Evolutionary conservation across 2,329 filamentous ascomycete genomes (phyloP), one percentile per base, ranked within the genome.

Genomic region (Tolypocladium inflatum): DNA sequence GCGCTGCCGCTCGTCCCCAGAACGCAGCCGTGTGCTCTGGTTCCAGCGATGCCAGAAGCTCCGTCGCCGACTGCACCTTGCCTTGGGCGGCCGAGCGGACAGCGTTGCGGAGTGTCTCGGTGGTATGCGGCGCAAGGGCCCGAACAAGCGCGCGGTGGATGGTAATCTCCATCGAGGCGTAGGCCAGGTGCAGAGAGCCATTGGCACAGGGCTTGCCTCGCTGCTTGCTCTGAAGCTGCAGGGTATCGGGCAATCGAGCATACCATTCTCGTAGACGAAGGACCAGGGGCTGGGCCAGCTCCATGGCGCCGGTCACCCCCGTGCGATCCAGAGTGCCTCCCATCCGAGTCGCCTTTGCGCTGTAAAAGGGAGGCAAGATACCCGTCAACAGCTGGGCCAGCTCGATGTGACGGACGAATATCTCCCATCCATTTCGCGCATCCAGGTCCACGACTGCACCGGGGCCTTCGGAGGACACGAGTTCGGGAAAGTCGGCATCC

Each of bases 331-430:
- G 55, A 4, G 67, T 66, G 19, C 72, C 64, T 19, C 64, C 66
- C 13, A 54, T 63, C 4, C 64, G 68, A 54, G 63, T 73, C 4
- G 69, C 69, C 21, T 63, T 67, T 8, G 67, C 64, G 3, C 71
- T 77, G 63, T 81, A 82, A 10, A 83, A 75, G 0, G 71, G 74
- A 11, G 76, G 74, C 26, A 81, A 68, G 26, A 82, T 76, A 54
- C 82, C 79, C 43, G 76, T 74, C 52, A 82, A 73, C 50, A 82
- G 79, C 50, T 76, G 71, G 2, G 79, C 79, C 9, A 83, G 65
- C 26, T 76, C 71, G 21, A 79, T 77, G 55, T 83, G 76, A 21
- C 79, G 75, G 50, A 78, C 74, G 62, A 83, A 83, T 11, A 79
- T 65, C 59, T 77, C 71, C 57, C 76, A 68, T 0, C 78, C 78